Percentiles rank a stretch among this genome's conserved stretches.
These are phyloP conservation scores for Hysterangium stoloniferum DNA, from an alignment of 768 basidiomycete species.

Conservation along the genomic window DNA sequence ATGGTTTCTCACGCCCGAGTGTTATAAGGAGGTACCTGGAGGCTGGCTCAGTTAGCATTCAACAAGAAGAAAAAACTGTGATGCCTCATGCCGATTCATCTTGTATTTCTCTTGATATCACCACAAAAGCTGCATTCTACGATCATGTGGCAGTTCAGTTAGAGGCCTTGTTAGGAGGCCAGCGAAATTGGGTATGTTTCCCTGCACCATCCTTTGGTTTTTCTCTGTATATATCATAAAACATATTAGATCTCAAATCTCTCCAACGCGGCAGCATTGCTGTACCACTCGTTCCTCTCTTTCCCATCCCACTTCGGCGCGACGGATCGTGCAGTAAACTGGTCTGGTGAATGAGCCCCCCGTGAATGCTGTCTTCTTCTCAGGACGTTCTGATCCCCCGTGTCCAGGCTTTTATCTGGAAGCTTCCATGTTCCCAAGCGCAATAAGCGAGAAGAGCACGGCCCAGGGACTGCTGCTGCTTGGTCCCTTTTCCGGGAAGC, in stretches of 20 bases:
- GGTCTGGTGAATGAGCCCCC: slow-evolving; percentile 91
- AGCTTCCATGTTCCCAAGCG: slow-evolving; percentile 49
- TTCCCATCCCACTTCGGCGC: slow-evolving; percentile 59
- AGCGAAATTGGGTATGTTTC: slow-evolving; percentile 69
- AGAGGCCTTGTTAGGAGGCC: slow-evolving; percentile 49
- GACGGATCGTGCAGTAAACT: slow-evolving; percentile 69
- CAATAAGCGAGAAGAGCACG: slow-evolving; percentile 22
- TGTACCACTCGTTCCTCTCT: slow-evolving; percentile 69
- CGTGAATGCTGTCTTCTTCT: background rate
- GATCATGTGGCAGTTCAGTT: slow-evolving; percentile 62
- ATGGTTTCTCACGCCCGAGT: no score
- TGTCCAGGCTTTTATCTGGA: slow-evolving; percentile 78
- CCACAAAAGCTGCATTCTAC: slow-evolving; percentile 77
- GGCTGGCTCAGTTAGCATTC: no score
- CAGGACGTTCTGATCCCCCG: slow-evolving; percentile 1
- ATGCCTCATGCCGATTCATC: slow-evolving; percentile 87
- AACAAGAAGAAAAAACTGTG: no score
- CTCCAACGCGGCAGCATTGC: slow-evolving; percentile 72
- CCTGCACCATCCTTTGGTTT: background rate
- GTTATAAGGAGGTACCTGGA: no score
- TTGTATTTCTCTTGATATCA: slow-evolving; percentile 59
- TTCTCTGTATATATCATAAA: background rate
- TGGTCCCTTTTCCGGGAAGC: slow-evolving; percentile 85
- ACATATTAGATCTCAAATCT: slow-evolving; percentile 68
- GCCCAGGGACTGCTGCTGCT: slow-evolving; percentile 42